Percentiles rank a stretch among this genome's conserved stretches.
Evolutionary conservation across 2,329 filamentous ascomycete species (phyloP).

Genomic region (Hymenoscyphus occultus): DNA sequence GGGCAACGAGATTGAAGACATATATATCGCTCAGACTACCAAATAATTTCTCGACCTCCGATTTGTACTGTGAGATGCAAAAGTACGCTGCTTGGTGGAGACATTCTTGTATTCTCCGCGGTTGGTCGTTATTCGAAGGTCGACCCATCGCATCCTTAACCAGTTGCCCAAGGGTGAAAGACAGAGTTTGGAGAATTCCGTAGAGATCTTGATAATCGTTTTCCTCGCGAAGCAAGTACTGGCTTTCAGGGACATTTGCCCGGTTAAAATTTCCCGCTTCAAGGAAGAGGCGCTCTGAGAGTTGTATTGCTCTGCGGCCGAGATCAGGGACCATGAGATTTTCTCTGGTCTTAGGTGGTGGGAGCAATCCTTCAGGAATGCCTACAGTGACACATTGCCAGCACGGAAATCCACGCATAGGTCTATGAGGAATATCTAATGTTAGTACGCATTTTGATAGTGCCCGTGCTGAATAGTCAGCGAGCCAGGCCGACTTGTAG

Average conservation of each 20-base stretch:
- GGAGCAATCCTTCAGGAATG: not conserved
- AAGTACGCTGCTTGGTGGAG: no score
- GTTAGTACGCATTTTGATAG: not conserved
- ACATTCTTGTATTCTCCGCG: no score
- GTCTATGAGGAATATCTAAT: not conserved
- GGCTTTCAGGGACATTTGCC: not conserved
- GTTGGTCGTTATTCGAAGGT: not conserved
- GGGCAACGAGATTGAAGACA: not conserved
- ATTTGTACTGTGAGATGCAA: no score
- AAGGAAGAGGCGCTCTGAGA: not conserved
- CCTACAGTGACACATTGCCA: not conserved
- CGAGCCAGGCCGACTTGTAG: not conserved
- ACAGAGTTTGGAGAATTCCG: not conserved
- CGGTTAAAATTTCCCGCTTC: not conserved
- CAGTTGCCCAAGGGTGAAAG: not conserved
- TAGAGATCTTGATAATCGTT: not conserved
- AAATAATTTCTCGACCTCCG: no score
- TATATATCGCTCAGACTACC: not conserved
- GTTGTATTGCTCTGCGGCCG: not conserved
- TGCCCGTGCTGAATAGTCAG: no score
- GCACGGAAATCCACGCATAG: not conserved
- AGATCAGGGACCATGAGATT: not conserved
- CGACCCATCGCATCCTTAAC: not conserved
- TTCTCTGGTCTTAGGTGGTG: not conserved
- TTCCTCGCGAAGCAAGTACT: not conserved